Evolutionary conservation across 2,329 filamentous ascomycete species (phyloP), one percentile per base, ranked within the genome.

Genomic region (Dothidotthia symphoricarpi): DNA sequence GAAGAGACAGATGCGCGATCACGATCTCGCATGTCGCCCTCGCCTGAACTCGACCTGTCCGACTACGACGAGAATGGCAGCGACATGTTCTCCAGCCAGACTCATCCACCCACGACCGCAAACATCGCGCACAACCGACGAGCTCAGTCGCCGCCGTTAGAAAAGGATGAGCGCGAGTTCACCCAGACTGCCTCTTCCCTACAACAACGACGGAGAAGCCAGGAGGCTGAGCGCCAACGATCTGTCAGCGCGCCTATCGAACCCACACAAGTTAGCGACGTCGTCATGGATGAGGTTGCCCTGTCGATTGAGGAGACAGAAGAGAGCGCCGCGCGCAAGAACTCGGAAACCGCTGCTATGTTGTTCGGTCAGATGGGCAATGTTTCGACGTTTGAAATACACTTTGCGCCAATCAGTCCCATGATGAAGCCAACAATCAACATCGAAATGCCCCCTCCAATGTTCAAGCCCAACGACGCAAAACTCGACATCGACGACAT

Each of bases 151-250:
- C 90, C 91, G 34, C 88, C 89, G 12, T 75, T 97, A 25, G 91
- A 97, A 70, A 88, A 86, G 57, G 91, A 97, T 55, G 91, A 97
- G 74, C 87, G 86, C 61, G 93, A 97, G 68, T 98, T 98, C 62
- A 96, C 91, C 6, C 88, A 95, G 69, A 97, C 90, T 1, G 93
- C 93, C 12, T 87, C 88, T 52, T 88, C 85, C 32, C 79, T 97
- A 55, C 87, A 80, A 42, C 74, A 77, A 69, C 76, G 74, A 49
- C 72, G 66, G 46, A 69, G 56, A 62, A 75, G 67, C 43, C 62
- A 59, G 49, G 64, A 56, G 53, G 69, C 52, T 39, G 69, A 58
- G 59, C 64, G 53, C 60, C 45, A 57, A 34, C 69, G 71, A 34
- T 66, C 66, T 38, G 57, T 63, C 25, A 68, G 67, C 39, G 53